Evolutionary conservation across 176 grass and related monocot species (phyloP).

Genomic region (Sorghum bicolor): Sorghum_bicolor_NCBIv3 NC_012870.2:75975001-75975500

Average conservation of each 20-base stretch:
- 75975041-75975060: slow-evolving; percentile 17
- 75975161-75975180: too few species aligned
- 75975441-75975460: slow-evolving; percentile 59
- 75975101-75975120: too few species aligned
- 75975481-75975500: slow-evolving; percentile 98
- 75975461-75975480: slow-evolving; percentile 86
- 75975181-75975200: too few species aligned
- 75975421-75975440: slow-evolving; percentile 83
- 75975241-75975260: too few species aligned
- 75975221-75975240: too few species aligned
- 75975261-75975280: too few species aligned
- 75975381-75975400: slow-evolving; percentile 48
- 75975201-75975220: too few species aligned
- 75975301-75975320: too few species aligned
- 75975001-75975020: slow-evolving; percentile 87
- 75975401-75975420: slow-evolving; percentile 90
- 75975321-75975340: too few species aligned
- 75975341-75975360: neutral
- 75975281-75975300: too few species aligned
- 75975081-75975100: neutral
- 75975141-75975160: too few species aligned
- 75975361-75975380: neutral
- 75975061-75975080: neutral
- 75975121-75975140: too few species aligned
- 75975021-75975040: slow-evolving; percentile 90